Base-by-base conservation (phyloP, 2,329 filamentous ascomycete genomes). In the Bertia moriformis region DNA sequence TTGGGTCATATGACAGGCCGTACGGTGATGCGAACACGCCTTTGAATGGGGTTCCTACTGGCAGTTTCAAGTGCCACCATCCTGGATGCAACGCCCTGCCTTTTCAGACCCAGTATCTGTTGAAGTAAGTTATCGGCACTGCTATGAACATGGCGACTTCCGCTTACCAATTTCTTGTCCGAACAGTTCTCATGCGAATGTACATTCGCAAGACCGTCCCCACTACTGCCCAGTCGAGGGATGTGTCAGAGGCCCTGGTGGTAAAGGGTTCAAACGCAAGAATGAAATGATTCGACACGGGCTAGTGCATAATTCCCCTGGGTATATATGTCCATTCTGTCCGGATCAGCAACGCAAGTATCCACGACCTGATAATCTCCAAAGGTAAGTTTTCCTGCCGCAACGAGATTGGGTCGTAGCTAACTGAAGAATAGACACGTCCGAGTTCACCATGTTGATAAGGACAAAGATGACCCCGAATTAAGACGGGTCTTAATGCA, bases 281-380 rank as follows among this genome's bases (percentile, higher is more conserved):
- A 82, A 82, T 47, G 78, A 82, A 53, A 80, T 82, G 77, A 81
- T 81, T 37, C 61, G 77, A 18, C 77, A 82, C 51, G 88, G 89
- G 1, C 70, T 96, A 2, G 91, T 96, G 3, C 91, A 98, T 52
- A 81, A 87, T 46, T 93, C 86, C 4, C 91, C 91, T 1, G 89
- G 89, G 43, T 98, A 96, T 51, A 78, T 94, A 19, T 98, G 91
- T 56, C 91, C 91, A 0, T 96, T 95, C 54, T 98, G 91, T 56
- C 83, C 86, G 1, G 87, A 94, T 51, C 73, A 87, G 47, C 87
- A 95, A 55, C 89, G 95, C 57, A 88, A 83, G 54, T 96, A 96
- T 56, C 91, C 91, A 4, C 71, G 91, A 48, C 91, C 91, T 22
- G 91, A 98, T 57, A 96, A 96, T 65, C 63, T 98, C 41, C 89